These are phyloP conservation scores for Ceratocystis cubensis DNA, from an alignment of 2,329 filamentous ascomycete genomes.

Conservation along the genomic window DNA sequence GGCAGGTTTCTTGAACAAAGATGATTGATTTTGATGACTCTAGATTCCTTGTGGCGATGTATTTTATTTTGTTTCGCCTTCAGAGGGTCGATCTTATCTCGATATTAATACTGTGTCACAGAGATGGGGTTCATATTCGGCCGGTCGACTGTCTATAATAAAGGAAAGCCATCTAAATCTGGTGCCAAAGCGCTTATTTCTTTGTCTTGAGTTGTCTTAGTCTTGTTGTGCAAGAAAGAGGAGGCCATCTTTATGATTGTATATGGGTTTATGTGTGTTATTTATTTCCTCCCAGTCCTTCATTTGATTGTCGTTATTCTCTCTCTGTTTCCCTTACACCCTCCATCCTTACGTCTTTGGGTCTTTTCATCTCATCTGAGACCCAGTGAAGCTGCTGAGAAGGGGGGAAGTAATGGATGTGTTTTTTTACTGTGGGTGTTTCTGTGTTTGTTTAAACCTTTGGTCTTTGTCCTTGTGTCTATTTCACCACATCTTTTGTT, in stretches of 20 bases:
- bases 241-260: conserved; percentile 19
- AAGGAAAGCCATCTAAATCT: background rate
- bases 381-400: background rate
- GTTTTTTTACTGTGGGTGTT: background rate
- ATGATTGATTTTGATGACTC: conserved; percentile 1
- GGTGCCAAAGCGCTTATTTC: background rate
- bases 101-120: too few species aligned
- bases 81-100: too few species aligned
- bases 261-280: conserved; percentile 21
- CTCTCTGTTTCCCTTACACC: background rate
- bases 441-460: background rate
- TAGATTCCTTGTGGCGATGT: background rate
- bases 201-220: conserved; percentile 10
- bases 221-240: conserved; percentile 14
- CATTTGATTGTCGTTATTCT: conserved; percentile 1
- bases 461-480: background rate
- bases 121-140: too few species aligned
- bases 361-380: background rate
- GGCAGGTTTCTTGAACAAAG: background rate
- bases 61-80: background rate
- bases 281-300: conserved; percentile 8
- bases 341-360: background rate
- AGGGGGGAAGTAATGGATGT: background rate
- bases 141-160: background rate
- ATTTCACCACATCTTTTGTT: background rate